Evolutionary conservation across 2,329 filamentous ascomycete species (phyloP).

Genomic region (Albifimbria verrucaria): DNA sequence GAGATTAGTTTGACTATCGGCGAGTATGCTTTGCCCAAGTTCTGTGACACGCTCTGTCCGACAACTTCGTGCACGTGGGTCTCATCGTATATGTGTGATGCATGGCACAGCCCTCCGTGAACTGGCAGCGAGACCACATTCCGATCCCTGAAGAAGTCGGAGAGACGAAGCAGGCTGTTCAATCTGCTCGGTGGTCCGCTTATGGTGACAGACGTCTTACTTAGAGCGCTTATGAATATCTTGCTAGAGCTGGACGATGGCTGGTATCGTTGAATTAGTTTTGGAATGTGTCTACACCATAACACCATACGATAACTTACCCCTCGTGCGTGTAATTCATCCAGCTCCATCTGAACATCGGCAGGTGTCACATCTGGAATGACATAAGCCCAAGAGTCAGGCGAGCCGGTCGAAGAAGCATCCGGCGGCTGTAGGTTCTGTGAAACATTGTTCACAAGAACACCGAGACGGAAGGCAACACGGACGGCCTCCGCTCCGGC

Average conservation of each 20-base stretch:
- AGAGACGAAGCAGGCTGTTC: slow-evolving; percentile 23
- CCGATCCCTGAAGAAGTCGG: slow-evolving; percentile 17
- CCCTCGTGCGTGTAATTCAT: slow-evolving; percentile 24
- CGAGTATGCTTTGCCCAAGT: not conserved
- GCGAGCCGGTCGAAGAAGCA: not conserved
- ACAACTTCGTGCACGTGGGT: slow-evolving; percentile 25
- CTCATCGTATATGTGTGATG: slow-evolving; percentile 34
- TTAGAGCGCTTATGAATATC: slow-evolving; percentile 37
- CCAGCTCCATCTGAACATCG: slow-evolving; percentile 34
- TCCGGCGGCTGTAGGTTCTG: slow-evolving; percentile 36
- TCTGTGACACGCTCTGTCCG: not conserved
- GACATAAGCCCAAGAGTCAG: slow-evolving; percentile 40
- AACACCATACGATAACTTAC: no score
- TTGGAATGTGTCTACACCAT: no score
- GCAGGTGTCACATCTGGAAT: slow-evolving; percentile 26
- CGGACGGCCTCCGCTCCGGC: slow-evolving; percentile 38
- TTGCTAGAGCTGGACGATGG: slow-evolving; percentile 25
- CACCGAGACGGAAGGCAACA: slow-evolving; percentile 42
- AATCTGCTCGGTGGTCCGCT: slow-evolving; percentile 30
- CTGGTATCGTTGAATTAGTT: no score
- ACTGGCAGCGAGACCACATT: slow-evolving; percentile 31
- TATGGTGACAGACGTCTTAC: slow-evolving; percentile 28
- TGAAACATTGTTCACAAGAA: slow-evolving; percentile 40
- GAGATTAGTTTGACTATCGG: not conserved
- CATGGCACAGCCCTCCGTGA: slow-evolving; percentile 36